phyloP scores from a whole-genome alignment of 108 stramenopile species.

The Skeletonema tropicum region DNA sequence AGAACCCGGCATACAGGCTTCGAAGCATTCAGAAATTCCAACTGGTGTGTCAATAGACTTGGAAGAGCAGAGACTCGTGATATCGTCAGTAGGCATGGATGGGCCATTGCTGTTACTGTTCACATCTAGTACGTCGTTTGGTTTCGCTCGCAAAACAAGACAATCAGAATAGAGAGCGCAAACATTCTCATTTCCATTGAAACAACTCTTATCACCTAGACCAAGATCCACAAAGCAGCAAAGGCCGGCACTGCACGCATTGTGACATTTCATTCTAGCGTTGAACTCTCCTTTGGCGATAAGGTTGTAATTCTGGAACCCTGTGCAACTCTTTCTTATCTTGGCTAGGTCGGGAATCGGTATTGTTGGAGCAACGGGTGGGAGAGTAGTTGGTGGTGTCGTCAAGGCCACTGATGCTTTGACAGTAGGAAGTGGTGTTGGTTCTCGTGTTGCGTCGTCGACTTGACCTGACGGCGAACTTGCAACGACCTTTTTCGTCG shows the following conservation, averaged over 20 bases:
- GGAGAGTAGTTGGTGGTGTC: neutral
- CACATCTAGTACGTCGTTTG: neutral
- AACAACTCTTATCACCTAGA: neutral
- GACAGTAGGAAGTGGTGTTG: neutral
- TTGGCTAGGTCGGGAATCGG: constrained; percentile 3
- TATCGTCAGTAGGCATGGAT: neutral
- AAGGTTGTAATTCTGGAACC: neutral
- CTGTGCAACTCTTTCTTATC: constrained; percentile 10
- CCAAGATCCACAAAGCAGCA: constrained; percentile 13
- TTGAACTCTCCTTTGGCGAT: constrained; percentile 20
- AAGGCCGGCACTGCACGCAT: constrained; percentile 2
- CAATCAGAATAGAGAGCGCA: constrained; percentile 9
- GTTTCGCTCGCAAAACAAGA: neutral
- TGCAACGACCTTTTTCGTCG: neutral
- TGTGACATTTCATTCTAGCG: constrained; percentile 4
- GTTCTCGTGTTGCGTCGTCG: neutral
- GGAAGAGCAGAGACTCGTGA: constrained; percentile 3
- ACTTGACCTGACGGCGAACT: neutral
- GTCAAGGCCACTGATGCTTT: neutral
- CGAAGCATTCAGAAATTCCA: constrained; percentile 6
- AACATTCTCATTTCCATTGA: neutral
- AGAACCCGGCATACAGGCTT: constrained; percentile 13
- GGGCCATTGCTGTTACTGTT: neutral
- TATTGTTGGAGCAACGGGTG: neutral
- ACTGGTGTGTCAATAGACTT: neutral